Evolutionary conservation across 257 asterid species (phyloP), one percentile per base, ranked within the genome.

Genomic region (Solanum peruvianum): DNA sequence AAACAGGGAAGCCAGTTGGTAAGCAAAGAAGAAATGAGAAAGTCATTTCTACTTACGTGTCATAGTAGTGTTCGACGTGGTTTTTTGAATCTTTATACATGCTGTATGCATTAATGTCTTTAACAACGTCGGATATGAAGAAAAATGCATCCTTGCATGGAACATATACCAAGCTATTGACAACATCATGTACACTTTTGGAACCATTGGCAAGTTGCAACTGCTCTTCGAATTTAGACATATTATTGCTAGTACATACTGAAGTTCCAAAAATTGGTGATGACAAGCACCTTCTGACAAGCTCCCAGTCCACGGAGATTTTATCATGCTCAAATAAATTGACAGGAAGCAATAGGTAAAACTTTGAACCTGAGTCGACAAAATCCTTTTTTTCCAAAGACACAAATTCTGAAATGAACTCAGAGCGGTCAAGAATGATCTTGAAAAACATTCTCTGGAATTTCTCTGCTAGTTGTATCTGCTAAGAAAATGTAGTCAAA

Each of bases 371-470:
- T 75, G 94, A 82, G 84, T 92, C 89, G 45, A 69, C 60, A 89
- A 11, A 86, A 84, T 88, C 94, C 87, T 86, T 85, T 69, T 86
- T 89, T 89, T 91, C 94, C 87, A 96, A 91, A 15, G 94, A 87
- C 75, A 96, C 97, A 41, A 88, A 93, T 82, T 96, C 98, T 16
- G 92, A 86, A 75, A 88, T 91, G 90, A 92, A 92, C 88, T 94
- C 87, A 60, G 90, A 89, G 86, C 99, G 94, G 72, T 97, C 99
- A 86, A 96, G 94, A 89, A 97, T 92, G 91, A 90, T 87, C 91
- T 92, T 93, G 88, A 96, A 97, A 92, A 86, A 94, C 94, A 97
- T 93, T 82, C 90, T 83, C 92, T 96, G 99, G 89, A 96, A 95
- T 88, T 91, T 91, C 90, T 93, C 95, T 25, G 99, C 99, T 42